Conservation (phyloP, 192 early-diverging fungal species). For the Fimicolochytrium jonesii region DNA sequence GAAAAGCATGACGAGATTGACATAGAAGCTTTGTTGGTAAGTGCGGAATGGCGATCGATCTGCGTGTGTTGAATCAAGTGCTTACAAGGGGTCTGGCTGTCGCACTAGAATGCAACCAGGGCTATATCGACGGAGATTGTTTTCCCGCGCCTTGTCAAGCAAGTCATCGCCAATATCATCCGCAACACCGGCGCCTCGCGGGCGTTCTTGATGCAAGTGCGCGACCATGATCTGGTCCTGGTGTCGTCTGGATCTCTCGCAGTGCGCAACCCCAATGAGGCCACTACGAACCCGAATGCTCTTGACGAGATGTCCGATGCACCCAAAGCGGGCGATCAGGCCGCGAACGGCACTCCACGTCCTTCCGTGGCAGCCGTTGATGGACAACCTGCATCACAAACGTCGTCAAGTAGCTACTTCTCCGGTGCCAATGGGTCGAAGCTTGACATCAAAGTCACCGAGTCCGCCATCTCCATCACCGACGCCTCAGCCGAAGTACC, state of each 20-base stretch:
- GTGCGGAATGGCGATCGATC: too few species aligned
- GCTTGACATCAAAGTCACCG: not conserved
- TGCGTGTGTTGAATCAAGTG: not conserved
- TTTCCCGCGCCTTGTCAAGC: constrained; percentile 1
- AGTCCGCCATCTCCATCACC: not conserved
- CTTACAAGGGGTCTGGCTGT: not conserved
- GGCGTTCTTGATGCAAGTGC: not conserved
- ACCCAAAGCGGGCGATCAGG: too few species aligned
- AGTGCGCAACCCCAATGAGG: too few species aligned
- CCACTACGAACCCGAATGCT: too few species aligned
- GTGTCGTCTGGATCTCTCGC: constrained; percentile 3
- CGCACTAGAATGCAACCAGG: constrained; percentile 1
- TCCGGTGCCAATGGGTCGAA: too few species aligned
- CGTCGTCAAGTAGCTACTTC: too few species aligned
- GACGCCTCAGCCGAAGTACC: not conserved
- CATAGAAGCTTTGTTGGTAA: too few species aligned
- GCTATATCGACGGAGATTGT: constrained; percentile 19
- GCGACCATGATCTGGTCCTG: not conserved
- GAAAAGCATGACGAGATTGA: too few species aligned
- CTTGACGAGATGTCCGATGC: too few species aligned
- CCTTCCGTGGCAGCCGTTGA: too few species aligned
- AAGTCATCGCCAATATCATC: constrained; percentile 2
- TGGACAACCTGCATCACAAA: too few species aligned
- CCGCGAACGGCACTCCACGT: too few species aligned
- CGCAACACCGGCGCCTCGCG: constrained; percentile 9